Percentiles rank a stretch among this genome's conserved stretches.
phyloP scores from a whole-genome alignment of 2,329 filamentous ascomycete genomes.

The Scedosporium boydii region DNA sequence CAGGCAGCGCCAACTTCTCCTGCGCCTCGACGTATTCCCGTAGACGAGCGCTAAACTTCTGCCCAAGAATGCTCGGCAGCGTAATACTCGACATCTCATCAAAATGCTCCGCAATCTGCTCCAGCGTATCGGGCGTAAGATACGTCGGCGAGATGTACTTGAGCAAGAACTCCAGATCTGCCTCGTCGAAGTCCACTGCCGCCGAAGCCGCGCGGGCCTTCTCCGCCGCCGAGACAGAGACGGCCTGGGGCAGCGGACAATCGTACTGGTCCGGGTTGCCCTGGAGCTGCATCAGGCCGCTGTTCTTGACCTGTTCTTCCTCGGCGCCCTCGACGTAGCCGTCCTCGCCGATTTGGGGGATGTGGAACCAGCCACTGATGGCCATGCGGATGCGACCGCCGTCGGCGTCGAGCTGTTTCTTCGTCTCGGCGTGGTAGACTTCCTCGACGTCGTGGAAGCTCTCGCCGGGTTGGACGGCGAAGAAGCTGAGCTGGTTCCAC shows the following conservation, averaged over 20 bases:
- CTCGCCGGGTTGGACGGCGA: conserved; percentile 94
- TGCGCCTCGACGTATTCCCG: conserved; percentile 59
- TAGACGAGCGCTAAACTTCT: conserved; percentile 67
- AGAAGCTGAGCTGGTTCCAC: conserved; percentile 97
- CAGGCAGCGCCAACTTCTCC: conserved; percentile 38
- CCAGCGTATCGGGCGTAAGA: conserved; percentile 81
- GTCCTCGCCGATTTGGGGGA: conserved; percentile 88
- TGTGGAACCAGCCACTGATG: conserved; percentile 98
- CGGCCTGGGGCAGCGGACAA: conserved; percentile 55
- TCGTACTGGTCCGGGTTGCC: conserved; percentile 88
- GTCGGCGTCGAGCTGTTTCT: conserved; percentile 54
- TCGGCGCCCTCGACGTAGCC: conserved; percentile 84
- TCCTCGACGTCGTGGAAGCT: conserved; percentile 99
- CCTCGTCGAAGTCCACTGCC: conserved; percentile 58
- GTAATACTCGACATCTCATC: conserved; percentile 75
- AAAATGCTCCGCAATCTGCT: conserved; percentile 72
- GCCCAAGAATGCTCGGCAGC: conserved; percentile 66
- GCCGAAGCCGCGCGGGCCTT: conserved; percentile 25
- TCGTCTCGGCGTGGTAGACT: conserved; percentile 65
- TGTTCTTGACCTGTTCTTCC: conserved; percentile 79
- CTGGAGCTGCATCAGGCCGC: conserved; percentile 85
- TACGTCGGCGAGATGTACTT: conserved; percentile 87
- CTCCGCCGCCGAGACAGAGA: conserved; percentile 22
- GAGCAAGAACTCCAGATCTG: conserved; percentile 80
- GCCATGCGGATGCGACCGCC: conserved; percentile 85